Evolutionary conservation across 73 alveolate species (phyloP).

Genomic region (Paramecium sonneborni): DNA sequence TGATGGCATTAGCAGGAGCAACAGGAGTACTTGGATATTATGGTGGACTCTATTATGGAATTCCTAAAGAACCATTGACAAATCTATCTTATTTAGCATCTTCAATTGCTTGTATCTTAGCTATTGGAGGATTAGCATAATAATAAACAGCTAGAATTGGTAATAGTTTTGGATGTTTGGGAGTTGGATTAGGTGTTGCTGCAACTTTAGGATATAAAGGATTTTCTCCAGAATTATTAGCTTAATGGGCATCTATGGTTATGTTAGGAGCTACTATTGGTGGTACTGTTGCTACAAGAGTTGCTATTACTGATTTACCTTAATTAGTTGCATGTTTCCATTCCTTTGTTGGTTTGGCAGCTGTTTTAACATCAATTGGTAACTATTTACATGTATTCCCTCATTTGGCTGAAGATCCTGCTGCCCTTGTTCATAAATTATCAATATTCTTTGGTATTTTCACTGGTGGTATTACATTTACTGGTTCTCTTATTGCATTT

Average conservation of each 20-base stretch:
- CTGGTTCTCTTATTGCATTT: slow-evolving; percentile 78
- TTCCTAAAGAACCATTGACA: slow-evolving; percentile 41
- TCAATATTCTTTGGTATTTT: slow-evolving; percentile 60
- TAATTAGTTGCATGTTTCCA: slow-evolving; percentile 79
- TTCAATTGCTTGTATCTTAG: slow-evolving; percentile 72
- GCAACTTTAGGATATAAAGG: slow-evolving; percentile 46
- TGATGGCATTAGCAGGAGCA: slow-evolving; percentile 50
- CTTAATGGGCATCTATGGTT: slow-evolving; percentile 49
- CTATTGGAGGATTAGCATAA: slow-evolving; percentile 78
- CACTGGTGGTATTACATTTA: slow-evolving; percentile 75
- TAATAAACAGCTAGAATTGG: slow-evolving; percentile 80
- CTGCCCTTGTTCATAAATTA: slow-evolving; percentile 27
- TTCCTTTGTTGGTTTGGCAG: slow-evolving; percentile 79
- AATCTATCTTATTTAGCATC: slow-evolving; percentile 73
- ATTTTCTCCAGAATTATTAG: background rate
- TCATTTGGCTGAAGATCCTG: slow-evolving; percentile 48
- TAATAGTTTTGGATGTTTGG: slow-evolving; percentile 67
- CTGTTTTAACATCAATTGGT: slow-evolving; percentile 73
- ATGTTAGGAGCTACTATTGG: slow-evolving; percentile 22
- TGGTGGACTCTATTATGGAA: slow-evolving; percentile 44
- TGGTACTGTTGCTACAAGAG: slow-evolving; percentile 12
- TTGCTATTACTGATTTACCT: slow-evolving; percentile 54
- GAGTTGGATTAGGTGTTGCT: slow-evolving; percentile 64
- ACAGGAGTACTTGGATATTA: slow-evolving; percentile 44
- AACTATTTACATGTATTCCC: slow-evolving; percentile 64